phyloP scores from a whole-genome alignment of 2,329 filamentous ascomycete species.

The Nemania sp. region DNA sequence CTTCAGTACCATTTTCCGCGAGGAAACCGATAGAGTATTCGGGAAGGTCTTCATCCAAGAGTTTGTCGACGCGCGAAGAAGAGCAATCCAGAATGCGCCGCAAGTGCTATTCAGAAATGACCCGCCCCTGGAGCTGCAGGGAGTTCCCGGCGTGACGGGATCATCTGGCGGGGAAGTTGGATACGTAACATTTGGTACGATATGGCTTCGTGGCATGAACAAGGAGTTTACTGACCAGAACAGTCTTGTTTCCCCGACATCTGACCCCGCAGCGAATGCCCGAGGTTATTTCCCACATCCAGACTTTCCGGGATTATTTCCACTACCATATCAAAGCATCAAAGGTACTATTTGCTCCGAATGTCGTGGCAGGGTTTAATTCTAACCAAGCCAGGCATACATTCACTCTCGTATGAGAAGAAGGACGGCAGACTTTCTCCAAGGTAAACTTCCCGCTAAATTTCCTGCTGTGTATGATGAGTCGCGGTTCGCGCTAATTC shows the following conservation, averaged over 20 bases:
- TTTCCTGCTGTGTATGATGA: conserved; percentile 33
- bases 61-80: conserved; percentile 92
- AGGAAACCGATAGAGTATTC: conserved; percentile 96
- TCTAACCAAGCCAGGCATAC: conserved; percentile 63
- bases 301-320: conserved; percentile 99
- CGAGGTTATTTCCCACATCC: conserved; percentile 97
- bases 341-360: conserved; percentile 58
- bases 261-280: conserved; percentile 86
- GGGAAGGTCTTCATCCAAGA: conserved; percentile 99
- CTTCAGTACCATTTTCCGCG: conserved; percentile 96
- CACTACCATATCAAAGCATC: conserved; percentile 99
- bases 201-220: neutral
- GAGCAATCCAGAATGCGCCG: conserved; percentile 96
- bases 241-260: conserved; percentile 94
- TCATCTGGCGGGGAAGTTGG: conserved; percentile 83
- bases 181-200: conserved; percentile 92
- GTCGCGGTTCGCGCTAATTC: conserved; percentile 20
- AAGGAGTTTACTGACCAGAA: conserved; percentile 20
- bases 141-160: conserved; percentile 78
- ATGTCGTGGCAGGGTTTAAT: neutral
- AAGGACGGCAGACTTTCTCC: conserved; percentile 96
- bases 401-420: conserved; percentile 98
- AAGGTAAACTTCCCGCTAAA: conserved; percentile 71
- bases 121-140: conserved; percentile 86
- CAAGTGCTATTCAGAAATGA: conserved; percentile 97